These are phyloP conservation scores for Calonectria pteridis DNA, from an alignment of 2,329 filamentous ascomycete species.

Conservation along the genomic window DNA sequence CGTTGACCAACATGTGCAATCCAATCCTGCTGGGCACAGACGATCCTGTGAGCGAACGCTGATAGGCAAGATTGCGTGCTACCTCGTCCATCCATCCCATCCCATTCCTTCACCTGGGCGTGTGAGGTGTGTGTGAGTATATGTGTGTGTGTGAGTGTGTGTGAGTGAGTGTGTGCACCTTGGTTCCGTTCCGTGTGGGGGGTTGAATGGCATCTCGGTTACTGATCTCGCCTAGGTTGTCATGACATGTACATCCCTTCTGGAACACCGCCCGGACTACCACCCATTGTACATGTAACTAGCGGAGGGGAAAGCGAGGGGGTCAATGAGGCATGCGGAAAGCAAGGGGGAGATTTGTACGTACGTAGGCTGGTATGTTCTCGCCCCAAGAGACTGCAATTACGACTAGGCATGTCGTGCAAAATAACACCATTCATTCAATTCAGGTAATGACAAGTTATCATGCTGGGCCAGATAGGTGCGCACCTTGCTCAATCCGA, in stretches of 20 bases:
- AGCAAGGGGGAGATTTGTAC: not conserved
- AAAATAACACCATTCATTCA: not conserved
- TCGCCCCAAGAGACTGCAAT: not conserved
- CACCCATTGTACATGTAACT: not conserved
- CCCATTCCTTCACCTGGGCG: not conserved
- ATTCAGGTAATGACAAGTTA: conserved; percentile 6
- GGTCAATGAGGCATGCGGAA: not conserved
- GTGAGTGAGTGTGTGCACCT: not conserved
- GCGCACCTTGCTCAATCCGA: not conserved
- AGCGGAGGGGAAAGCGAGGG: not conserved
- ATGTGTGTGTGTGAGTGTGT: not conserved
- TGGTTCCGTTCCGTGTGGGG: conserved; percentile 4
- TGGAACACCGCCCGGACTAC: conserved; percentile 1
- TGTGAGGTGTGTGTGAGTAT: not conserved
- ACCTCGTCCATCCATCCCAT: not conserved
- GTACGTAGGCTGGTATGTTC: not conserved
- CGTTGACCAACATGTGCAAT: conserved; percentile 6
- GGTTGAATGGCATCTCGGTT: conserved; percentile 15
- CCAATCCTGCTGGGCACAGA: not conserved
- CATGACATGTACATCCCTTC: conserved; percentile 13
- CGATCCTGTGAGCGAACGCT: not conserved
- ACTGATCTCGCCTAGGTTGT: conserved; percentile 13
- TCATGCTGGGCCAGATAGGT: conserved; percentile 1
- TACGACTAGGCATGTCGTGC: not conserved
- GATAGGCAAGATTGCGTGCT: conserved; percentile 9